Conservation (phyloP, 1,284 basidiomycete species). For the Naganishia sp. region DNA sequence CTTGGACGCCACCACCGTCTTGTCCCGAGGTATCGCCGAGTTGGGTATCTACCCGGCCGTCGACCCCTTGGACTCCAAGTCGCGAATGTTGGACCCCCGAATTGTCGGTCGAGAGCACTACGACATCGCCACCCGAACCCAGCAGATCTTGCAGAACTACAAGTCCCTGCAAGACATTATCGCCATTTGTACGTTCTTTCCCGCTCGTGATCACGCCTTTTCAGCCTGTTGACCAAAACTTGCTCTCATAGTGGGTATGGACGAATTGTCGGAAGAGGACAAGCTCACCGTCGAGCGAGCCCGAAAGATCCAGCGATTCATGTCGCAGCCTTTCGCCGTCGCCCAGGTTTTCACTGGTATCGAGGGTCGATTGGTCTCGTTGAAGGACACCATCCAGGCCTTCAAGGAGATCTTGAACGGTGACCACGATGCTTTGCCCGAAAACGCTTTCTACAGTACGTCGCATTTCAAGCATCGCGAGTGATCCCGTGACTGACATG, state of each 20-base stretch:
- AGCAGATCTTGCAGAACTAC: constrained; percentile 99
- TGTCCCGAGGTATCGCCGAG: constrained; percentile 98
- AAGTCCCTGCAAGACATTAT: constrained; percentile 89
- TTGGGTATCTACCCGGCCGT: constrained; percentile 99
- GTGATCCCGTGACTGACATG: background rate
- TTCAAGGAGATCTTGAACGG: constrained; percentile 97
- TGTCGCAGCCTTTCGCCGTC: constrained; percentile 99
- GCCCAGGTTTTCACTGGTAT: constrained; percentile 99
- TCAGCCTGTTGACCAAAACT: background rate
- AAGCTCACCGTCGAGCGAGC: constrained; percentile 86
- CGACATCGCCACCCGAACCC: constrained; percentile 88
- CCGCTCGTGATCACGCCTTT: constrained; percentile 20
- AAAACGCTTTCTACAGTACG: constrained; percentile 82
- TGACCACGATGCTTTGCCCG: constrained; percentile 81
- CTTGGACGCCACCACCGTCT: constrained; percentile 98
- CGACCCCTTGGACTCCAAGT: constrained; percentile 98
- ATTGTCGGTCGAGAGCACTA: constrained; percentile 90
- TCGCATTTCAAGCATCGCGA: background rate
- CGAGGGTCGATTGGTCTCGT: constrained; percentile 89
- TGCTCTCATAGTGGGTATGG: constrained; percentile 79
- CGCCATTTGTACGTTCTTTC: constrained; percentile 48
- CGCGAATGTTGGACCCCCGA: constrained; percentile 98
- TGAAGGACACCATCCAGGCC: constrained; percentile 88
- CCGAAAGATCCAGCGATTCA: constrained; percentile 73
- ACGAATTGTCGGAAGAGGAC: constrained; percentile 99